phyloP scores from a whole-genome alignment of 2,329 filamentous ascomycete species.

The Elsinoe ampelina region DNA sequence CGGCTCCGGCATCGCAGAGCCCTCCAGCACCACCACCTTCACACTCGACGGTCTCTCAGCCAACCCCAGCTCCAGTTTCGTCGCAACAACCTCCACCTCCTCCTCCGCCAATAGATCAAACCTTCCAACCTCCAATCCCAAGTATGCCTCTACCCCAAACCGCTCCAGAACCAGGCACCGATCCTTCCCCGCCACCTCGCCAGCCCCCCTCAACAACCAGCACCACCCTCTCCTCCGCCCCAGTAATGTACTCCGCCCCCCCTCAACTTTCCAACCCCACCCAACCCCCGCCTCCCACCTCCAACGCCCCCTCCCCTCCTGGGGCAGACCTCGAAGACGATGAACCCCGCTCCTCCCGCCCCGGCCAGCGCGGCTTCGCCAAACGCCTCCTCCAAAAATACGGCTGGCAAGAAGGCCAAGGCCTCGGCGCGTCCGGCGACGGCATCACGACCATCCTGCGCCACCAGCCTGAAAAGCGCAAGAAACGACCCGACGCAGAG shows the following conservation, averaged over 20 bases:
- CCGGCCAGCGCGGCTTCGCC: constrained; percentile 77
- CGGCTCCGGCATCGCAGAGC: background rate
- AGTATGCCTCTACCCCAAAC: constrained; percentile 17
- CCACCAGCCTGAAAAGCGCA: constrained; percentile 76
- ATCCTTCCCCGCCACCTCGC: constrained; percentile 25
- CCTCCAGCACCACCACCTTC: background rate
- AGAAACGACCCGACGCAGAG: constrained; percentile 67
- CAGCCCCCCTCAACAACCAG: constrained; percentile 43
- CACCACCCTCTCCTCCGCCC: constrained; percentile 65
- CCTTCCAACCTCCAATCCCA: constrained; percentile 21
- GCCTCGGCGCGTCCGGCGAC: constrained; percentile 69
- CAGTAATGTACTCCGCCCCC: constrained; percentile 56
- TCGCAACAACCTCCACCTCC: constrained; percentile 11
- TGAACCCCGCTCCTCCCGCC: constrained; percentile 51
- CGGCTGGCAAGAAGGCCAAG: constrained; percentile 81
- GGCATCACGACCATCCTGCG: constrained; percentile 80
- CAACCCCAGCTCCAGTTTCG: constrained; percentile 26
- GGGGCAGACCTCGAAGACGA: constrained; percentile 23
- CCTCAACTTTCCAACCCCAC: constrained; percentile 36
- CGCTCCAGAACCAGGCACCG: constrained; percentile 4
- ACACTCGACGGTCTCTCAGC: background rate
- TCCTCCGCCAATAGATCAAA: constrained; percentile 22
- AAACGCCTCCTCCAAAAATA: constrained; percentile 86
- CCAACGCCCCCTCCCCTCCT: constrained; percentile 28
- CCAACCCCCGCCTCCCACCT: constrained; percentile 39